Conservation (phyloP, 2,329 filamentous ascomycete species). For the Aspergillus pseudoviridinutans region DNA sequence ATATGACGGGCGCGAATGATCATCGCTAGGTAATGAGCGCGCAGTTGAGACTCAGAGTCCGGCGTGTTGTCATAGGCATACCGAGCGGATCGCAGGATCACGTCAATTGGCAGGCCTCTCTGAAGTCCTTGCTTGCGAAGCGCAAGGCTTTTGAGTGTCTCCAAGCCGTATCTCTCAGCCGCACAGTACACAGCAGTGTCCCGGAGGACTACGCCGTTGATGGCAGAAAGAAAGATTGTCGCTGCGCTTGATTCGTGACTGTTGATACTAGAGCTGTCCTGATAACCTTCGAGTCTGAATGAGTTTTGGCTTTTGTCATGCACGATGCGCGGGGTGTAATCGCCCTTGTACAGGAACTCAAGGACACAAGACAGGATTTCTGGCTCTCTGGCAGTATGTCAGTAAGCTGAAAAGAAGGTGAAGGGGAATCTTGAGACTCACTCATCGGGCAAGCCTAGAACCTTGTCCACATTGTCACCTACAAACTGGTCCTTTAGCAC, state of each 20-base stretch:
- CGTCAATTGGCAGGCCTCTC: conserved; percentile 84
- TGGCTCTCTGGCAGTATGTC: conserved; percentile 60
- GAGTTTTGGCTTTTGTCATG: conserved; percentile 81
- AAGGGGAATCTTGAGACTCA: conserved; percentile 16
- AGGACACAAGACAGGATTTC: conserved; percentile 91
- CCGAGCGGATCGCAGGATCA: conserved; percentile 86
- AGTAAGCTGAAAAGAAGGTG: neutral
- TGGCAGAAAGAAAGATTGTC: conserved; percentile 71
- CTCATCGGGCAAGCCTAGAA: conserved; percentile 70
- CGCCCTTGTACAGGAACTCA: conserved; percentile 95
- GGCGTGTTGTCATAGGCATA: conserved; percentile 96
- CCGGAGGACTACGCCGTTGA: conserved; percentile 73
- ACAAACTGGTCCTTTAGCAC: conserved; percentile 69
- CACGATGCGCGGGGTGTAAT: conserved; percentile 87
- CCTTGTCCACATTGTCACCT: conserved; percentile 67
- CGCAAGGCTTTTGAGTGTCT: conserved; percentile 85
- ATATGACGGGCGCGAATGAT: conserved; percentile 97
- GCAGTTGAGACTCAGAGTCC: conserved; percentile 84
- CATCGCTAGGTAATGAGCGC: conserved; percentile 94
- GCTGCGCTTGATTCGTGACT: conserved; percentile 64
- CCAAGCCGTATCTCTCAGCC: conserved; percentile 83
- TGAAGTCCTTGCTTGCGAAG: conserved; percentile 93
- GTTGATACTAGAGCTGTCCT: conserved; percentile 52
- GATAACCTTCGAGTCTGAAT: conserved; percentile 80
- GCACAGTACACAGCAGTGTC: conserved; percentile 95